These are phyloP conservation scores for Microstroma glucosiphilum DNA, from an alignment of 1,284 basidiomycete species.

Conservation along the genomic window DNA sequence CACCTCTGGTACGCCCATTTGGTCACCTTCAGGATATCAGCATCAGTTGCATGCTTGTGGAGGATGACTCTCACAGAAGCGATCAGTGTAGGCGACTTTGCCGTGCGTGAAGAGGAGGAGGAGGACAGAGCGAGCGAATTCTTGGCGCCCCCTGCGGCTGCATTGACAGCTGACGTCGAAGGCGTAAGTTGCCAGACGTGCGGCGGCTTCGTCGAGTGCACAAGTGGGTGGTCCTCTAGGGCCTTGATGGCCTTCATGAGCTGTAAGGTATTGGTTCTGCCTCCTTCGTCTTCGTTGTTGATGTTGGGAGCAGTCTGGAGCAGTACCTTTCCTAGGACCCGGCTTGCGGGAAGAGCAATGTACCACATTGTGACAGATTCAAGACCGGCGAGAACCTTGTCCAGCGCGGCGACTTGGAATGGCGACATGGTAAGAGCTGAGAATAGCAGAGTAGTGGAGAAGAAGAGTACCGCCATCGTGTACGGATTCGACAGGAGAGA, in stretches of 20 bases:
- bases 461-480: constrained; percentile 45
- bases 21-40: constrained; percentile 40
- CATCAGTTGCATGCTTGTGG: constrained; percentile 25
- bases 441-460: constrained; percentile 31
- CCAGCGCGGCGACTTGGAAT: constrained; percentile 42
- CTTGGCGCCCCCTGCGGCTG: neutral
- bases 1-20: constrained; percentile 41
- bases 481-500: constrained; percentile 45
- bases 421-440: constrained; percentile 36
- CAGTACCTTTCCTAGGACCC: constrained; percentile 41
- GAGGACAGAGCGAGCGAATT: neutral
- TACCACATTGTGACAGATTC: constrained; percentile 46
- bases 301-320: constrained; percentile 40
- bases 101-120: constrained; percentile 4
- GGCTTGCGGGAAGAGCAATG: constrained; percentile 38
- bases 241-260: constrained; percentile 27
- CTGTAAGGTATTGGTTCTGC: constrained; percentile 21
- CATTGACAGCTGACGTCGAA: constrained; percentile 25
- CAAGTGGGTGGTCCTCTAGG: constrained; percentile 39
- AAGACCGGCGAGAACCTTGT: constrained; percentile 47
- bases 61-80: constrained; percentile 36
- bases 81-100: constrained; percentile 39
- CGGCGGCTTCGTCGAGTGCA: constrained; percentile 31
- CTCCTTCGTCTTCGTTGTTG: constrained; percentile 5
- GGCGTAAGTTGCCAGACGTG: constrained; percentile 48